Base-by-base conservation (phyloP, 768 basidiomycete species). In the Tulasnella sp. region DNA sequence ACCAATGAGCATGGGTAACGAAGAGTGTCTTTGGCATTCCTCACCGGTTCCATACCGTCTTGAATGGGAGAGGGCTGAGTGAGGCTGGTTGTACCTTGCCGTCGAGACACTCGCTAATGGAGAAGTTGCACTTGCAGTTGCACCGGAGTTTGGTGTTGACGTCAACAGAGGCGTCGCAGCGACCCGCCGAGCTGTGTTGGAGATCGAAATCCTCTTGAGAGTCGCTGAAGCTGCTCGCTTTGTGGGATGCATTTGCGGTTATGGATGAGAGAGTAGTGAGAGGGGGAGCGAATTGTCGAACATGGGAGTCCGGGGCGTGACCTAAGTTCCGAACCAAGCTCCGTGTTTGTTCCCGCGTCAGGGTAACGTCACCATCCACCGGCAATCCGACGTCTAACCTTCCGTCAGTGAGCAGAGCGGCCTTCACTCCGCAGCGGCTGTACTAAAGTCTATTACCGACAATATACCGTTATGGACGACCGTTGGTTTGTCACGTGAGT, bases 241-340 rank as follows among this genome's bases (percentile, higher is more conserved):
- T 22, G 77, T 41, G 28, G 77, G 77, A 24, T 78, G 77, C 77
- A 78, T 78, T 41, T n/a, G 46, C 41, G n/a, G 74, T 44, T 75
- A 34, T 44, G 46, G 46, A 11, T 46, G 76, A 14, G 54, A 76
- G 54, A 20, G 41, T 76, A 34, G 46, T 20, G 31, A 12, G n/a
- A 34, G 18, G 76, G 31, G 31, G 34, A 50, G n/a, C 28, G 76
- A 76, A 50, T 24, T 34, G 76, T 76, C 18, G 34, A 76, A 37
- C 28, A 22, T 76, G 28, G 46, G 75, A 31, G 75, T 76, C 46
- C 46, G n/a, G 46, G 42, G 76, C 41, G 76, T 46, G 76, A 75
- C 64, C 64, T 31, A 69, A 69, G 64, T 69, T 69, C 64, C 64
- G 64, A 37, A 37, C 64, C 31, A 69, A 69, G 64, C 64, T 69